Base-by-base conservation (phyloP, 176 grass and related monocot species). In the Alopecurus myosuroides region DNA sequence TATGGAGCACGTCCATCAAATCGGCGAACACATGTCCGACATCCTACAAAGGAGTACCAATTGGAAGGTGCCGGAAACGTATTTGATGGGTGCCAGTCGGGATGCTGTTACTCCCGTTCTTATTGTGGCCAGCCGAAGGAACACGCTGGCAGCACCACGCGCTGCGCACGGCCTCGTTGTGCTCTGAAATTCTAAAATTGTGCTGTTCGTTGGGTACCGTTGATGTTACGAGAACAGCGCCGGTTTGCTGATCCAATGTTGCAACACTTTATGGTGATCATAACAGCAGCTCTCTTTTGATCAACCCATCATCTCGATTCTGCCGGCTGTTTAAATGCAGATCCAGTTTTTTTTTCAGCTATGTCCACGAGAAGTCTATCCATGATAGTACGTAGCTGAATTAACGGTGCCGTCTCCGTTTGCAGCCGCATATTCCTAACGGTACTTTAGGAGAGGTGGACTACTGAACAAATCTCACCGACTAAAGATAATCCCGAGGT, bases 401-500 rank as follows among this genome's bases (percentile, higher is more conserved):
- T 63, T 17, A 63, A 63, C 17, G 28, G 58, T 3, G 28, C 13
- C 28, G 30, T 63, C 53, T 26, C 19, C n/a, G 17, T 81, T 81
- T 50, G 41, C 18, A 36, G 61, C 31, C 33, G 48, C 9, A 61
- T 83, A 22, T 83, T 72, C 45, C 34, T 77, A 85, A 89, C 68
- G 77, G 77, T 48, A 49, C 15, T 1, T 18, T 28, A 72, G 26
- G 39, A 36, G 28, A 61, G 57, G 13, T 87, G 76, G 60, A 63
- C 60, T 87, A 76, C n/a, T 18, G 35, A 34, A 56, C 41, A 18
- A 74, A 30, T 20, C 39, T 71, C 49, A 28, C 52, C 50, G 45
- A 80, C 69, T 31, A 22, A 9, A 67, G 57, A 46, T 69, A 67
- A 75, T 84, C 87, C 68, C 81, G 9, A 84, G 28, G 26, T 15